Base-by-base conservation (phyloP, 2,329 filamentous ascomycete species). In the Fusarium buxicola region DNA sequence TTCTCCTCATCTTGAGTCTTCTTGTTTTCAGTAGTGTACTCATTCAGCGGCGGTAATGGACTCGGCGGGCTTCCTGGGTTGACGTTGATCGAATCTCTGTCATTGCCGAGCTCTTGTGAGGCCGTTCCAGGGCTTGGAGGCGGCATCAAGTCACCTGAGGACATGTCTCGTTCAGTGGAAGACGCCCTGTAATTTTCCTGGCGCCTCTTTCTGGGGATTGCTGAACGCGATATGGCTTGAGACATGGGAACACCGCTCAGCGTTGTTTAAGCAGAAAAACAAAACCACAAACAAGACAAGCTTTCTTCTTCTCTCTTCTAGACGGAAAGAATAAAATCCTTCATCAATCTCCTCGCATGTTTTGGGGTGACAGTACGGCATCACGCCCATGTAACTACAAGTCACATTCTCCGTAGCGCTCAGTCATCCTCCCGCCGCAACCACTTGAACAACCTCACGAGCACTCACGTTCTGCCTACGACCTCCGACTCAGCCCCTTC, bases 1-100 rank as follows among this genome's bases (percentile, higher is more conserved):
- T 45, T 31, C 5, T 21, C 8, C 7, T 51, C 28, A n/a, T 36
- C 18, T 35, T 44, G 16, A 13, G 28, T n/a, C 11, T 55, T 24
- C 7, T 47, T 49, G 13, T 48, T 63, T 12, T 57, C 53, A 10
- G 52, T 58, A 0, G 62, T 55, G 15, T 65, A 60, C 16, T 66
- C 61, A 45, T 59, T 60, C 9, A 71, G 45, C 2, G 67, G 60
- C 9, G 61, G 62, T 0, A 68, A 44, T 11, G 69, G 71, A 24
- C 56, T 65, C 0, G 60, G 72, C 0, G 70, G 70, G 25, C 70
- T 72, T 0, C 68, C 71, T 34, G 69, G 69, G 5, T 72, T 72
- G 50, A 71, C 72, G 8, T 53, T 63, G 55, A 72, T 45, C 7
- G 72, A 73, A 50, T 72, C 71, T 8, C 51, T 57, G 35, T 73